These are phyloP conservation scores for Boletus calvinii DNA, from an alignment of 1,284 basidiomycete species.

Conservation along the genomic window DNA sequence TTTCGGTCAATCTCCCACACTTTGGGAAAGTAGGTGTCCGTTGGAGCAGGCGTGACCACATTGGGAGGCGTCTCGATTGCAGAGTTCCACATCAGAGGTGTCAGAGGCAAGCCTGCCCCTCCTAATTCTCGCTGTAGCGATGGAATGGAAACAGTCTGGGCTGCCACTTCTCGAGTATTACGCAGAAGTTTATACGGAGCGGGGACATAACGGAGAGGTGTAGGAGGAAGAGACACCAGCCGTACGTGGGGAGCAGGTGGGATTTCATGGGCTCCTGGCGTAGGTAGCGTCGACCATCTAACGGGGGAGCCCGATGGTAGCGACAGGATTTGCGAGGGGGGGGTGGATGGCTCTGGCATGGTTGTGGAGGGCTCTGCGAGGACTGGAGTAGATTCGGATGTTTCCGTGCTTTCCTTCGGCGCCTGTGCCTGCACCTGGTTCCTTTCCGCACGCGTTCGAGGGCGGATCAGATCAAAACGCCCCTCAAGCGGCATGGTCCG, in stretches of 20 bases:
- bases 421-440: slow-evolving; percentile 4
- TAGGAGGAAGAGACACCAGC: slow-evolving; percentile 34
- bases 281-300: slow-evolving; percentile 47
- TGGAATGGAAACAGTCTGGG: slow-evolving; percentile 19
- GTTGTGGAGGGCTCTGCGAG: slow-evolving; percentile 7
- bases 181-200: slow-evolving; percentile 16
- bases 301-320: slow-evolving; percentile 25
- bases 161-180: slow-evolving; percentile 21
- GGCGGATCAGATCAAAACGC: slow-evolving; percentile 80
- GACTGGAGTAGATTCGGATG: slow-evolving; percentile 9
- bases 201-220: slow-evolving; percentile 25
- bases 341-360: slow-evolving; percentile 28
- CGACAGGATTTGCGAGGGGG: slow-evolving; percentile 22
- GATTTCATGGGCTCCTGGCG: slow-evolving; percentile 56
- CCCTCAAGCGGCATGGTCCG: slow-evolving; percentile 70
- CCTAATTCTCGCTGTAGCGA: slow-evolving; percentile 4
- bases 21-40: slow-evolving; percentile 71
- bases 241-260: slow-evolving; percentile 41
- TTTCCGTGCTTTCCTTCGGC: slow-evolving; percentile 1
- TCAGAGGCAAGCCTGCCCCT: slow-evolving; percentile 53
- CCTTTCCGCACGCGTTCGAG: slow-evolving; percentile 41
- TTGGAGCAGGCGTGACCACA: slow-evolving; percentile 49
- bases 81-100: slow-evolving; percentile 66
- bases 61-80: slow-evolving; percentile 74
- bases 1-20: slow-evolving; percentile 61